These are phyloP conservation scores for Rubroboletus pulcherrimus DNA, from an alignment of 768 basidiomycete species.

Conservation along the genomic window DNA sequence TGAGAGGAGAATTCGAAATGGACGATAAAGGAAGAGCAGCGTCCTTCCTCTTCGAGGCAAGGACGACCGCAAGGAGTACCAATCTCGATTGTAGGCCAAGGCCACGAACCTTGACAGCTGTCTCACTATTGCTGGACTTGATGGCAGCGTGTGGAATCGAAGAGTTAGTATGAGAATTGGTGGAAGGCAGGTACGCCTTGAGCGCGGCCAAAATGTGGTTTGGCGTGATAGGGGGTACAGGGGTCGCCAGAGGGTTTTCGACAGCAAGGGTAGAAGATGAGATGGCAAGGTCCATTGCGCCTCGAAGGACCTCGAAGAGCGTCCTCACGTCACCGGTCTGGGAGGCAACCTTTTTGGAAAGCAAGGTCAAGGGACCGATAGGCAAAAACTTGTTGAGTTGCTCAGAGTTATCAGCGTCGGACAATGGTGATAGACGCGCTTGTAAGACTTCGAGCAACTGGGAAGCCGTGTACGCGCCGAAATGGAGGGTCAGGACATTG, in stretches of 20 bases:
- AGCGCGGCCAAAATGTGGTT: conserved; percentile 69
- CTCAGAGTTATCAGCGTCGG: conserved; percentile 30
- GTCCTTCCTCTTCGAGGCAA: conserved; percentile 61
- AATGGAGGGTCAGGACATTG: conserved; percentile 65
- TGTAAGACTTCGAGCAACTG: conserved; percentile 70
- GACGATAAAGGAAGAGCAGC: conserved; percentile 50
- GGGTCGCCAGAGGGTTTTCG: conserved; percentile 29
- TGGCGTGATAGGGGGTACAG: conserved; percentile 52
- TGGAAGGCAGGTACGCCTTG: conserved; percentile 60
- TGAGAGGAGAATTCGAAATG: conserved; percentile 30
- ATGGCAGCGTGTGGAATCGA: conserved; percentile 19
- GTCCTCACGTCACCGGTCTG: conserved; percentile 81
- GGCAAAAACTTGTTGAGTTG: conserved; percentile 57
- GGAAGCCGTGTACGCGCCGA: conserved; percentile 70
- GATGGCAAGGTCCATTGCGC: conserved; percentile 72
- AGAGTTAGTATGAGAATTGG: conserved; percentile 13
- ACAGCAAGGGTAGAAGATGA: conserved; percentile 19
- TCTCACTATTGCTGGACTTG: conserved; percentile 50
- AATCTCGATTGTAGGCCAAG: conserved; percentile 75
- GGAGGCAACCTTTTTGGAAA: conserved; percentile 78
- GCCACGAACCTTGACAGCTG: conserved; percentile 58
- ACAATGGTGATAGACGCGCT: conserved; percentile 56
- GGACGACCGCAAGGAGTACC: conserved; percentile 57
- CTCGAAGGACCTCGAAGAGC: conserved; percentile 75
- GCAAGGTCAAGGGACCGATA: conserved; percentile 56